Evolutionary conservation across 2,329 filamentous ascomycete species (phyloP), one percentile per base, ranked within the genome.

Genomic region (Penicillium fuscoglaucum): DNA sequence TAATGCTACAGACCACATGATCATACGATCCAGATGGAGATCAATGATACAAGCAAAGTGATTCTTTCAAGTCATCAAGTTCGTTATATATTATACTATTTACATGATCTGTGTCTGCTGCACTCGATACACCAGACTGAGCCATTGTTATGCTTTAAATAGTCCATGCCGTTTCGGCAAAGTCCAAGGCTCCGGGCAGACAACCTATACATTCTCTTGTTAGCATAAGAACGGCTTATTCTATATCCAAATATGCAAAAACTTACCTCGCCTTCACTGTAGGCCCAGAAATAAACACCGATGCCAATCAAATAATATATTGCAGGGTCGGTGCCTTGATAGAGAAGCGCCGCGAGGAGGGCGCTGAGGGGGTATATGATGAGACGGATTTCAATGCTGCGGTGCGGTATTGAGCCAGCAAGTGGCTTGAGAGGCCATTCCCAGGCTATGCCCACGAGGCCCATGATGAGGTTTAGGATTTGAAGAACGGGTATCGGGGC

Each of bases 191-290:
- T 85, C 84, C 46, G 84, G 79, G 72, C 87, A 90, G 55, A 90
- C 84, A 57, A 88, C 83, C 87, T 89, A 68, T 58, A 58, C 41
- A 58, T 39, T 15, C 13, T 29, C 17, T 17, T 1, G 35, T 60
- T 47, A 56, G 33, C 24, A 49, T 43, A 15, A 15, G 58, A 59
- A 54, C 28, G 31, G 3, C 4, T 5, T 24, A 8, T 24, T n/a
- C 7, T n/a, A 9, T 8, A 3, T 15, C 12, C 6, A 24, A 55
- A 56, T 29, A 40, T 3, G 19, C 21, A 40, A 52, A 2, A 65
- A 80, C 89, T 72, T 78, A 96, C 93, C 88, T 99, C 95, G 77
- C 95, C 95, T 77, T 99, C 93, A 70, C 89, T 95, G 70, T 96
- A 98, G 1, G 91, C 95, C 93, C 93, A 97, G 70, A 98, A 96